Percentiles rank a stretch among this genome's conserved stretches.
Evolutionary conservation across 1,284 basidiomycete genomes (phyloP).

Genomic region (Melampsora allii-populina): DNA sequence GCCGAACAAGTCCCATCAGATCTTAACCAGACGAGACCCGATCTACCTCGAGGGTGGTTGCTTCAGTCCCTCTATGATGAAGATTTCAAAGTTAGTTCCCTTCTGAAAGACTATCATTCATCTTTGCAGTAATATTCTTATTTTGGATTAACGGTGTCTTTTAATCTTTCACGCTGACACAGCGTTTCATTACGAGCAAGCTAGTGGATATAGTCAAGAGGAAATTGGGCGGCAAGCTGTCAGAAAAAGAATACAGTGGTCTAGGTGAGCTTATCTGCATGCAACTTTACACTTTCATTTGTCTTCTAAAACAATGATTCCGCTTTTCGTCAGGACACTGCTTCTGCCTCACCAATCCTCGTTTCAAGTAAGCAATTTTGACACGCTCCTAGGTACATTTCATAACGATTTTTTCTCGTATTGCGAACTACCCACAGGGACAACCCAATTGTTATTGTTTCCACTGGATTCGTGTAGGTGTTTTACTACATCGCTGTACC

Average conservation of each 20-base stretch:
- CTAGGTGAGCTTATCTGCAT: conserved; percentile 4
- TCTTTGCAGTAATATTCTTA: not conserved
- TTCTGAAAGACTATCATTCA: not conserved
- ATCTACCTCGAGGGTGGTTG: conserved; percentile 1
- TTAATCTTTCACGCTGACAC: not conserved
- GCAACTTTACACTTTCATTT: not conserved
- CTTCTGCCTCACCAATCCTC: not conserved
- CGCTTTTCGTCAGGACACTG: not conserved
- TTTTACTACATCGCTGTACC: not conserved
- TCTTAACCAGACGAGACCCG: conserved; percentile 1
- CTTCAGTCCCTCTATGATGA: conserved; percentile 32
- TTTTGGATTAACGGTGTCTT: not conserved
- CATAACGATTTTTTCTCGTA: not conserved
- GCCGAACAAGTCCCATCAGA: not conserved
- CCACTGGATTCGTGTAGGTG: not conserved
- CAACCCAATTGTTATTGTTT: not conserved
- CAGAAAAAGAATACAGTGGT: conserved; percentile 12
- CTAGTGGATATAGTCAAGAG: conserved; percentile 24
- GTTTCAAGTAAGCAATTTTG: not conserved
- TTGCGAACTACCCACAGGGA: not conserved
- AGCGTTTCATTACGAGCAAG: conserved; percentile 34
- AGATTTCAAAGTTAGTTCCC: conserved; percentile 25
- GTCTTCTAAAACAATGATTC: not conserved
- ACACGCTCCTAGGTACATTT: not conserved
- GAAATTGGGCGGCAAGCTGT: conserved; percentile 15